Conservation (phyloP, 768 basidiomycete genomes). For the Trametes punicea region DNA sequence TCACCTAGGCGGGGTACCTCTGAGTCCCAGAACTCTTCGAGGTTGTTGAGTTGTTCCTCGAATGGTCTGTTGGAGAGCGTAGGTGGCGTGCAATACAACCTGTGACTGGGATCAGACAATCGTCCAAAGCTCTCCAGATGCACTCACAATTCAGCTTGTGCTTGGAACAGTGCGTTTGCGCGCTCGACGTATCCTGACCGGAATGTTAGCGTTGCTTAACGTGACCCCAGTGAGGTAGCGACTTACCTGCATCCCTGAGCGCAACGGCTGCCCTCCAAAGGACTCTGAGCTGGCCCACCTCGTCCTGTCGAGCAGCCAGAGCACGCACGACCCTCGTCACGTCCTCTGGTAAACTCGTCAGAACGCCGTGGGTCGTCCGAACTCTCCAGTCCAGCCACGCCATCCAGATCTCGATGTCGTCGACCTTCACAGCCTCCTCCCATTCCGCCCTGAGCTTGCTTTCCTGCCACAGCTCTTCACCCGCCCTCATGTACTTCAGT, state of each 20-base stretch:
- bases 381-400: constrained; percentile 81
- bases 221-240: constrained; percentile 5
- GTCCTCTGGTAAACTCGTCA: constrained; percentile 53
- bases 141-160: constrained; percentile 76
- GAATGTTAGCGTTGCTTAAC: not conserved
- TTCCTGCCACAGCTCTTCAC: constrained; percentile 68
- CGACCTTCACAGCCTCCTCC: constrained; percentile 57
- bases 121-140: not conserved
- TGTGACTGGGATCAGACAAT: constrained; percentile 27
- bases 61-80: constrained; percentile 42
- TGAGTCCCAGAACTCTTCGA: constrained; percentile 86
- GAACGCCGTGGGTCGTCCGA: constrained; percentile 41
- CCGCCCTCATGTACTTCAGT: constrained; percentile 65
- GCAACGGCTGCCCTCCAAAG: constrained; percentile 70
- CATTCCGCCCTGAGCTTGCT: constrained; percentile 59
- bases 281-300: constrained; percentile 49
- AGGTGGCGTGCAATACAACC: constrained; percentile 57
- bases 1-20: constrained; percentile 79
- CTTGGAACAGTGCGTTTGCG: constrained; percentile 76
- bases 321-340: constrained; percentile 44
- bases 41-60: constrained; percentile 46
- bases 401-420: constrained; percentile 62
- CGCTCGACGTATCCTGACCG: constrained; percentile 66
- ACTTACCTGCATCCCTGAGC: constrained; percentile 63
- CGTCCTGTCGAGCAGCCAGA: constrained; percentile 32